Base-by-base conservation (phyloP, 2,329 filamentous ascomycete genomes). In the Penicillium sp. region DNA sequence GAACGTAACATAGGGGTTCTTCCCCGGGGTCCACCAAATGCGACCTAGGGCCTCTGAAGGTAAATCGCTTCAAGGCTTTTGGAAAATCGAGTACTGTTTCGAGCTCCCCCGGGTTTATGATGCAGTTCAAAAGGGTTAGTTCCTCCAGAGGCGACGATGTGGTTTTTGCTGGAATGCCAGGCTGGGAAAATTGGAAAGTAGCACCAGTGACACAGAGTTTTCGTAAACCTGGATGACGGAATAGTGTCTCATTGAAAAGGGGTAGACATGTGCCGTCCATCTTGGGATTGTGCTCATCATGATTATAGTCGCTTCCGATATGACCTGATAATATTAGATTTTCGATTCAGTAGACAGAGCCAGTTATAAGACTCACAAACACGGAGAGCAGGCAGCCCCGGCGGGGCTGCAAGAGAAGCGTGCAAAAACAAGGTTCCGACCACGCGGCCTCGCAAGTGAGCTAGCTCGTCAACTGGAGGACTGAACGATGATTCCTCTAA, bases 201-300 rank as follows among this genome's bases (percentile, higher is more conserved):
- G 33, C 45, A 3, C 52, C 52, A 19, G 55, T 57, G 17, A 57
- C 28, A 36, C 55, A 57, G 12, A 57, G 43, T 19, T 40, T 41
- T n/a, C 14, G 33, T 33, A 57, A 36, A 11, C 36, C 28, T 38
- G 55, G 51, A 38, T 54, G 55, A 8, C 16, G 9, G 17, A 57
- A 57, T 10, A 57, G 19, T 6, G 40, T n/a, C 19, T 45, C 28
- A 14, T 33, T 25, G 35, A 57, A 38, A 28, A 6, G 3, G 8
- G 52, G 51, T 22, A 25, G 5, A 5, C 51, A 37, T 22, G 4
- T 10, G 31, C 37, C 16, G 30, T 50, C 19, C 48, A 42, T 42
- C 8, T 42, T 35, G 6, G 8, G 8, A 28, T 36, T 41, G 19
- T 33, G 16, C 17, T 25, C 10, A 9, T 36, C 31, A 17, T 31